phyloP scores from a whole-genome alignment of 768 basidiomycete genomes.

The Trametes sanguinea region DNA sequence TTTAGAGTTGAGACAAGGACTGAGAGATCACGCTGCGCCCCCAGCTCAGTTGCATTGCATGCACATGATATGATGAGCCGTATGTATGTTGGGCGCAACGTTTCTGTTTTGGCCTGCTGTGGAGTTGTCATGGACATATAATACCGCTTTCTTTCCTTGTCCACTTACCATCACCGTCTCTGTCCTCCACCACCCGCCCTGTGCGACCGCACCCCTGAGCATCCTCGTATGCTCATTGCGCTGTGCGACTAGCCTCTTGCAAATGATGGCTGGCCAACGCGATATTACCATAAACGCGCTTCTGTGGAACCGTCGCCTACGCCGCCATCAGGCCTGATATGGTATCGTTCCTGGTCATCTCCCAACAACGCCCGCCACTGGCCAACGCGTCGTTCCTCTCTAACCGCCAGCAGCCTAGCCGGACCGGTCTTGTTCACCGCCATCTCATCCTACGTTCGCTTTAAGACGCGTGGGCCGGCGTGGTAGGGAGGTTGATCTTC shows the following conservation, averaged over 20 bases:
- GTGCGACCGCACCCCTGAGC: too few species aligned
- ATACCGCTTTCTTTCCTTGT: too few species aligned
- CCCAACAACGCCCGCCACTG: background rate
- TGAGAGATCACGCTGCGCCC: too few species aligned
- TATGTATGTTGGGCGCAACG: background rate
- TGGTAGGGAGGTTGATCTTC: background rate
- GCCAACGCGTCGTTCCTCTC: background rate
- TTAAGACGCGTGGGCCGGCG: background rate
- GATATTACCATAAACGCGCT: slow-evolving; percentile 3
- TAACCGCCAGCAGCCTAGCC: background rate
- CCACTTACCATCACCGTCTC: too few species aligned
- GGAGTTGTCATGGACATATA: too few species aligned
- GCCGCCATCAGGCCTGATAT: slow-evolving; percentile 20
- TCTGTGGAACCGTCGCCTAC: slow-evolving; percentile 17
- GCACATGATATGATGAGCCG: too few species aligned
- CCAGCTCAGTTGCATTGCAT: too few species aligned
- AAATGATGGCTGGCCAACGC: background rate
- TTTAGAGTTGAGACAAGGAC: background rate
- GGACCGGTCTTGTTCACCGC: background rate
- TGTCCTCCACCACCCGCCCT: too few species aligned
- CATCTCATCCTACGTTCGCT: background rate
- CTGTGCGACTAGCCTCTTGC: background rate
- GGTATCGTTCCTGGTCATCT: slow-evolving; percentile 6
- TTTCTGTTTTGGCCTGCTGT: too few species aligned
- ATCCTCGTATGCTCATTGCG: too few species aligned